Base-by-base conservation (phyloP, 331 rosid species). In the Acacia concinna region DNA sequence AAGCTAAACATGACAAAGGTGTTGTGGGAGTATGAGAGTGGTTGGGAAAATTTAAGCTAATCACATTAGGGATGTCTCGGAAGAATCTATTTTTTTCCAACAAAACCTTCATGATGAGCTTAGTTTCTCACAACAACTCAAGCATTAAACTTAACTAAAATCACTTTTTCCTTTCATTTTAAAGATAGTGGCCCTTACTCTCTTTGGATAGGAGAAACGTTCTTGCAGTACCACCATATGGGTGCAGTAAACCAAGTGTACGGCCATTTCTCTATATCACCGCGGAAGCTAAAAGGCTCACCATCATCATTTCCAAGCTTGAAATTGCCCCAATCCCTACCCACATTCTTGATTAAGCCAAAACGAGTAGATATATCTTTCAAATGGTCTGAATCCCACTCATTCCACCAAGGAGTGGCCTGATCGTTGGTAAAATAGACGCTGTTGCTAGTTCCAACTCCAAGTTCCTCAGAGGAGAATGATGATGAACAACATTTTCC, bases 391-490 rank as follows among this genome's bases (percentile, higher is more conserved):
- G 90, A 83, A 78, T 91, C 90, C 93, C 93, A 91, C 71, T 91
- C 92, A 41, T 91, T 91, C 96, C 91, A 87, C 93, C 91, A 89
- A 32, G 91, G 93, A 60, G 79, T 57, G 31, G 66, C n/a, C 38
- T 79, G 83, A 82, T 89, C 92, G 70, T 91, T 91, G 28, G 87
- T 77, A 84, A 89, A 91, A 72, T 83, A 89, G 8, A 91, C 84
- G 84, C 75, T 77, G 65, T 87, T 84, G 28, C 27, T 40, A 44
- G 49, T 71, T 10, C 70, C 77, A 73, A 80, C 82, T 65, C 92
- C 93, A 25, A 91, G 81, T 64, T 85, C 87, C 64, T 60, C 74
- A 0, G 84, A 78, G 66, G 86, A 86, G 30, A 84, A 68, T 27
- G 90, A 84, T 69, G 81, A 80, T n/a, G 97, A 89, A 78, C 81